Evolutionary conservation across 2,329 filamentous ascomycete genomes (phyloP).

Genomic region (Biscogniauxia sp.): DNA sequence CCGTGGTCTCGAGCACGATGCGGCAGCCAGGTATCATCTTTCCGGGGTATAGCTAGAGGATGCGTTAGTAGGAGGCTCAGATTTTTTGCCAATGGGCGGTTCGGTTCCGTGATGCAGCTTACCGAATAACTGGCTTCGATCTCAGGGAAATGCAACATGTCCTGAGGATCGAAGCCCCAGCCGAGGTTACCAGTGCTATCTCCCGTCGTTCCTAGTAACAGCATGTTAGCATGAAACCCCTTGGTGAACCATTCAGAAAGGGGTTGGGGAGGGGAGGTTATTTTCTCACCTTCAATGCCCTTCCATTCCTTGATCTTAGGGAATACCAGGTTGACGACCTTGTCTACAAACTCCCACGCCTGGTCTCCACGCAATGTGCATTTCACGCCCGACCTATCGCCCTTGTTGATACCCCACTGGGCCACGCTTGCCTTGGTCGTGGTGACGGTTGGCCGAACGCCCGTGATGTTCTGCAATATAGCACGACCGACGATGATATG

Average conservation of each 20-base stretch:
- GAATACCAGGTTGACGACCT: slow-evolving; percentile 84
- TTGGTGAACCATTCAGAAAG: background rate
- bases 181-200: slow-evolving; percentile 85
- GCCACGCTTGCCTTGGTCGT: slow-evolving; percentile 67
- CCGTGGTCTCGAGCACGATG: slow-evolving; percentile 80
- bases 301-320: slow-evolving; percentile 96
- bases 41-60: slow-evolving; percentile 54
- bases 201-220: slow-evolving; percentile 57
- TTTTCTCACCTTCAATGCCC: slow-evolving; percentile 52
- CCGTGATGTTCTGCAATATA: slow-evolving; percentile 81
- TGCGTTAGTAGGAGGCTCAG: slow-evolving; percentile 5
- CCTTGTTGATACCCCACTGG: slow-evolving; percentile 71
- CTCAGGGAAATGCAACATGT: slow-evolving; percentile 85
- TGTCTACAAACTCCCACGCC: slow-evolving; percentile 88
- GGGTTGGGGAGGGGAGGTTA: slow-evolving; percentile 4
- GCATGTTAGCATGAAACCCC: slow-evolving; percentile 3
- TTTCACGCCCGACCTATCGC: slow-evolving; percentile 73
- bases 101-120: slow-evolving; percentile 40
- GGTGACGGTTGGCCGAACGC: slow-evolving; percentile 69
- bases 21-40: slow-evolving; percentile 83
- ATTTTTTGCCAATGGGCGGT: background rate
- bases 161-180: slow-evolving; percentile 74
- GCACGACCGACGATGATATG: slow-evolving; percentile 81
- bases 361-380: slow-evolving; percentile 73
- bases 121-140: slow-evolving; percentile 94